Evolutionary conservation across 2,329 filamentous ascomycete species (phyloP).

Genomic region (Diaporthe helianthi): DNA sequence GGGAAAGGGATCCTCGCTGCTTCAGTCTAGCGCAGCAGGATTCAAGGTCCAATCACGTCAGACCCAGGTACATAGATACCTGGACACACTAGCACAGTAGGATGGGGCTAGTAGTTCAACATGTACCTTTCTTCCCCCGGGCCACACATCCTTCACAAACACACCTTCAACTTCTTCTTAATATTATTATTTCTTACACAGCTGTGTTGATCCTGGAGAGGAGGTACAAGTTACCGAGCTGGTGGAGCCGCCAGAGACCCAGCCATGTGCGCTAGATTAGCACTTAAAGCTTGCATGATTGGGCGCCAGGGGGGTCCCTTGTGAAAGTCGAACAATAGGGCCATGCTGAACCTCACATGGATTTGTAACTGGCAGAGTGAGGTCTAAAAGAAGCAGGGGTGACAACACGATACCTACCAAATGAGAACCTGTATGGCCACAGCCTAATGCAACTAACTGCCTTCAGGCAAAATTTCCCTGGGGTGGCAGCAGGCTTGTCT

Average conservation of each 20-base stretch:
- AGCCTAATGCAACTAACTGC: too few species aligned
- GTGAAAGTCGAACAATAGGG: background rate
- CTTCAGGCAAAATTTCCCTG: conserved; percentile 84
- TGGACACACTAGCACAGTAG: too few species aligned
- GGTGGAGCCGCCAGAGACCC: background rate
- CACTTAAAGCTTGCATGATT: conserved; percentile 16
- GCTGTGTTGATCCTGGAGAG: background rate
- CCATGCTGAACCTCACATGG: background rate
- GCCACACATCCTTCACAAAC: too few species aligned
- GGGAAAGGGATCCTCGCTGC: too few species aligned
- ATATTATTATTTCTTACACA: too few species aligned
- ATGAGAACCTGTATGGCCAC: conserved; percentile 4
- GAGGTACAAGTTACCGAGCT: background rate
- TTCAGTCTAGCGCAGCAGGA: too few species aligned
- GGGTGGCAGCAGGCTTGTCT: conserved; percentile 60
- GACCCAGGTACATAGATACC: too few species aligned
- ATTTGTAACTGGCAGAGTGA: background rate
- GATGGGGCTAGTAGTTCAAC: too few species aligned
- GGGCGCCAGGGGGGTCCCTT: background rate
- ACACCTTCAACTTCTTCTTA: too few species aligned
- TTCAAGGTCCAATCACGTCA: too few species aligned
- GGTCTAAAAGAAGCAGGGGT: conserved; percentile 1
- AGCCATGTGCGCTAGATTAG: conserved; percentile 12
- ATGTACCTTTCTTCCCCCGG: too few species aligned
- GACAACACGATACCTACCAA: too few species aligned